Evolutionary conservation across 2,329 filamentous ascomycete genomes (phyloP).

Genomic region (Phialocephala sp.): DNA sequence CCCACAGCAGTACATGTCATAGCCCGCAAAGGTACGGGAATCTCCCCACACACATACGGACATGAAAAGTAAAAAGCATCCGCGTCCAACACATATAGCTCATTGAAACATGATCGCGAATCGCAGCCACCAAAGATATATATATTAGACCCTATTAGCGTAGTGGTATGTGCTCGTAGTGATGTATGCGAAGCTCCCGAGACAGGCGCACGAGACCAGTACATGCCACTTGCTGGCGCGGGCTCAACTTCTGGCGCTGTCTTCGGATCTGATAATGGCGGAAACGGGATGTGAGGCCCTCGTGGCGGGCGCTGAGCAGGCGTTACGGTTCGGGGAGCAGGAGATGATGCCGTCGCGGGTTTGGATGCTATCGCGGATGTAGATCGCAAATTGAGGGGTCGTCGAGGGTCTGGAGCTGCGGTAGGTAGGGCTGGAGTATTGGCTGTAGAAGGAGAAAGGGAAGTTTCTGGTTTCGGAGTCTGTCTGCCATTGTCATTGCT

Average conservation of each 20-base stretch:
- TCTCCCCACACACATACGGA: conserved; percentile 68
- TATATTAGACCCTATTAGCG: conserved; percentile 68
- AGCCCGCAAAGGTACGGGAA: conserved; percentile 68
- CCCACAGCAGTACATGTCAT: conserved; percentile 76
- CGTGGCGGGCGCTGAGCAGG: conserved; percentile 34
- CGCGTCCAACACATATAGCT: conserved; percentile 71
- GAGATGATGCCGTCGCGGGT: conserved; percentile 31
- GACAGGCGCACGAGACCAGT: conserved; percentile 71
- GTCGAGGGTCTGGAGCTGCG: conserved; percentile 41
- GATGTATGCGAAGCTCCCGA: conserved; percentile 66
- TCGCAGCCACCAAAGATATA: conserved; percentile 75
- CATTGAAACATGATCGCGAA: conserved; percentile 70
- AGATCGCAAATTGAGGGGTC: conserved; percentile 55
- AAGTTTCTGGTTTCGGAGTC: conserved; percentile 29
- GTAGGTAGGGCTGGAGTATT: conserved; percentile 27
- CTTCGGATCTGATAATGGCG: conserved; percentile 60
- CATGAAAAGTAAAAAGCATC: conserved; percentile 73
- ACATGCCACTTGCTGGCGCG: conserved; percentile 73
- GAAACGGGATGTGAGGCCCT: conserved; percentile 55
- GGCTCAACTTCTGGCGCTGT: conserved; percentile 64
- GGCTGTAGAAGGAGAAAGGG: conserved; percentile 30
- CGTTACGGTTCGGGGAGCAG: conserved; percentile 31
- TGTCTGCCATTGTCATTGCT: conserved; percentile 28
- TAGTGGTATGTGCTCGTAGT: conserved; percentile 70
- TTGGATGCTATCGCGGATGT: conserved; percentile 47